Evolutionary conservation across 2,329 filamentous ascomycete genomes (phyloP).

Genomic region (Xylariaceae sp.): DNA sequence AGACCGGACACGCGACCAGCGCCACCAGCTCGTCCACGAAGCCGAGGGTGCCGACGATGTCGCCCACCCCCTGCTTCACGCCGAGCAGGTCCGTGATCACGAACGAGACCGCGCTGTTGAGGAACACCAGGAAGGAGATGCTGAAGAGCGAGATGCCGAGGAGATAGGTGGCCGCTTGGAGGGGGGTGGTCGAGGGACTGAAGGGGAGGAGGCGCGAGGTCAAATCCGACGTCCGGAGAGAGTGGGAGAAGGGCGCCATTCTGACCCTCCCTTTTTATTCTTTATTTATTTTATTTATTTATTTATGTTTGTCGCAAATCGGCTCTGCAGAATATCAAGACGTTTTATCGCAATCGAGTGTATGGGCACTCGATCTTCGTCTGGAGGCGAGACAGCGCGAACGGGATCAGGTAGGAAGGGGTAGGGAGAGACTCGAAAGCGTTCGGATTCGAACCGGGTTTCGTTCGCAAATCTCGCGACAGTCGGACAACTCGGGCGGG

Average conservation of each 20-base stretch:
- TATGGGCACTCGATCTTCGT: too few relatives aligned
- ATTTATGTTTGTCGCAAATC: too few relatives aligned
- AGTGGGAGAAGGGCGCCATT: slow-evolving; percentile 27
- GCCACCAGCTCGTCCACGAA: slow-evolving; percentile 86
- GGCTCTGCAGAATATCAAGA: too few relatives aligned
- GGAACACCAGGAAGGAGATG: slow-evolving; percentile 88
- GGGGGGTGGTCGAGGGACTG: slow-evolving; percentile 61
- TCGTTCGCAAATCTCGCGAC: too few relatives aligned
- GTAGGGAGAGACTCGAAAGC: too few relatives aligned
- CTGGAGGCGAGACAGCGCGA: too few relatives aligned
- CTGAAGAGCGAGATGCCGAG: slow-evolving; percentile 83
- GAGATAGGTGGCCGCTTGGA: slow-evolving; percentile 76
- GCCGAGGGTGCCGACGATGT: slow-evolving; percentile 82
- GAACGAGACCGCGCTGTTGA: slow-evolving; percentile 84
- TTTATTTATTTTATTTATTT: neutral
- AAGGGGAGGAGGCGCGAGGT: slow-evolving; percentile 59
- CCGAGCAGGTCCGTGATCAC: slow-evolving; percentile 84
- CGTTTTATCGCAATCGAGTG: too few relatives aligned
- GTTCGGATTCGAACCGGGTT: too few relatives aligned
- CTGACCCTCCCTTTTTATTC: neutral
- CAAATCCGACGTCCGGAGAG: neutral
- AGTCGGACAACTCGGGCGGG: too few relatives aligned
- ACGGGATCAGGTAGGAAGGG: too few relatives aligned
- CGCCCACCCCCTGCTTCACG: slow-evolving; percentile 73
- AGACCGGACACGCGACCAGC: slow-evolving; percentile 78